Conservation (phyloP, 441 rosid species). For the Gossypium laxum region DNA sequence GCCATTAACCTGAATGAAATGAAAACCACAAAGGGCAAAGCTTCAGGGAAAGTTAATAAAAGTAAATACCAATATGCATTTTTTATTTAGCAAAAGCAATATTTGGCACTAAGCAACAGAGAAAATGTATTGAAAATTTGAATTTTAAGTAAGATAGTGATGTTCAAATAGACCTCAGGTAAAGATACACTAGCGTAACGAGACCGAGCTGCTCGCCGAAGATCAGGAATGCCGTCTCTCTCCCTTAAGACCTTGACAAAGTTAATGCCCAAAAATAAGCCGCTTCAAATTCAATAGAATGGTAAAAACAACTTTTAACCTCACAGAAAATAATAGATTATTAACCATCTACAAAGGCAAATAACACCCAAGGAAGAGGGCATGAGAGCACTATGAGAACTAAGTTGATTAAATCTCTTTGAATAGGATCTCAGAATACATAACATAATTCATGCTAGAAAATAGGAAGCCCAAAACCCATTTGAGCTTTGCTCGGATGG, state of each 20-base stretch:
- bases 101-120: neutral
- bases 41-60: slow-evolving; percentile 12
- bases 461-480: neutral
- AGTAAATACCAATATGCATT: slow-evolving; percentile 6
- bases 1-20: slow-evolving; percentile 46
- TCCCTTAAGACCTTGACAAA: slow-evolving; percentile 61
- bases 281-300: slow-evolving; percentile 1
- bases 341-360: slow-evolving; percentile 5
- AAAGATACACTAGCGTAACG: slow-evolving; percentile 64
- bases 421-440: neutral
- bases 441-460: neutral
- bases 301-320: slow-evolving; percentile 7
- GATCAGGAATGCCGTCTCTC: slow-evolving; percentile 86
- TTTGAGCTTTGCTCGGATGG: neutral
- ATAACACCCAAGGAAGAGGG: neutral
- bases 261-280: slow-evolving; percentile 14
- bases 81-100: neutral
- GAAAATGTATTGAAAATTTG: neutral
- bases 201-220: slow-evolving; percentile 74
- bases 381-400: neutral
- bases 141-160: slow-evolving; percentile 7
- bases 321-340: slow-evolving; percentile 10
- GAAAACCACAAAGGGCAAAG: slow-evolving; percentile 21
- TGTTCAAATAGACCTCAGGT: slow-evolving; percentile 60
- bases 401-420: neutral